These are phyloP conservation scores for Irpex lacteus DNA, from an alignment of 1,284 basidiomycete genomes.

Conservation along the genomic window DNA sequence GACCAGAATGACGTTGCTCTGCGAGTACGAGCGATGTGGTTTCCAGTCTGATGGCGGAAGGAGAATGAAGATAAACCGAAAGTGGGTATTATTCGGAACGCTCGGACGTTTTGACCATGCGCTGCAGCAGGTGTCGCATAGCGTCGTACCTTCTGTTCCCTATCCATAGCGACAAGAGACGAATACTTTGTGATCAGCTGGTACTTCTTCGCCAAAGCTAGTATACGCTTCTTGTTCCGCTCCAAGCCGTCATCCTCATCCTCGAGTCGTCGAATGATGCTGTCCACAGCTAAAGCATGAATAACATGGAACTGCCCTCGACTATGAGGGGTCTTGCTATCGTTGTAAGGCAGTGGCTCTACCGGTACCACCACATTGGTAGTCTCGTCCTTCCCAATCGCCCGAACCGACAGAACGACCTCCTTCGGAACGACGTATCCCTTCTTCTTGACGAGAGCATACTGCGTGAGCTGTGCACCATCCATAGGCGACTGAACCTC, in stretches of 20 bases:
- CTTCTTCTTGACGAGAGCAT: neutral
- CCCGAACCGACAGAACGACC: neutral
- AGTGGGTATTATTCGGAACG: neutral
- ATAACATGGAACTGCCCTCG: neutral
- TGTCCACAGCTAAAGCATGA: neutral
- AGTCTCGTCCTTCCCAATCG: neutral
- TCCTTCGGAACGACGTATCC: neutral
- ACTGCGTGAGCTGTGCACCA: neutral
- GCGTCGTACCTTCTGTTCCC: neutral
- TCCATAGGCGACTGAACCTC: neutral
- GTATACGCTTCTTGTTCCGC: constrained; percentile 37
- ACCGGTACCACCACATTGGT: constrained; percentile 9
- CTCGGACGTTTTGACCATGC: neutral
- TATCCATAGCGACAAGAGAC: constrained; percentile 54
- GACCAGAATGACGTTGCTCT: neutral
- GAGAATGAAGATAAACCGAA: neutral
- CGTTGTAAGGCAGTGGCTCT: neutral
- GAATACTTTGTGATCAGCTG: constrained; percentile 50
- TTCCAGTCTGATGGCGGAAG: neutral
- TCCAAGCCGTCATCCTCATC: constrained; percentile 11
- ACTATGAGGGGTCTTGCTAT: neutral
- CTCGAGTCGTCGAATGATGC: constrained; percentile 11
- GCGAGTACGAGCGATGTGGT: neutral
- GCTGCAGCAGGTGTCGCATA: neutral
- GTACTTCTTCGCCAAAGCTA: constrained; percentile 48